Conservation (phyloP, 164 flowering plant genomes). For the Echeveria elegans region DNA sequence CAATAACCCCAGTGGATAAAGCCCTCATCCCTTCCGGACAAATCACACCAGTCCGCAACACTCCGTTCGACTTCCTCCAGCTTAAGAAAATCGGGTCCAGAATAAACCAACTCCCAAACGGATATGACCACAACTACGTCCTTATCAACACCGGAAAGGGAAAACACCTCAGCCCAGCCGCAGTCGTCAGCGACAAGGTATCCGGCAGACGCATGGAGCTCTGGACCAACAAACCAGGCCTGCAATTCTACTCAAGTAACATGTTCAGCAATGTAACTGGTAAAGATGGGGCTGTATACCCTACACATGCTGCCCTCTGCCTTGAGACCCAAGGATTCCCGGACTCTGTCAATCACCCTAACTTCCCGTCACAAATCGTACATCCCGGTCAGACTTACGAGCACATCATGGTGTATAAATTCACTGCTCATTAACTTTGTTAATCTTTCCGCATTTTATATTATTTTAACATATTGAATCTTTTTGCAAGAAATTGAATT, state of each 20-base stretch:
- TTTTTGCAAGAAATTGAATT: neutral
- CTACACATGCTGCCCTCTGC: slow-evolving; percentile 19
- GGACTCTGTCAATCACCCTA: slow-evolving; percentile 71
- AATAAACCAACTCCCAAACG: slow-evolving; percentile 18
- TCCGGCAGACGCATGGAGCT: slow-evolving; percentile 34
- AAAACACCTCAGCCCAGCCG: slow-evolving; percentile 17
- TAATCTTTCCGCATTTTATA: neutral
- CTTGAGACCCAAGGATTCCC: slow-evolving; percentile 78
- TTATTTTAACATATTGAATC: neutral
- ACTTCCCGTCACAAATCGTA: slow-evolving; percentile 71
- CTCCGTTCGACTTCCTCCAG: slow-evolving; percentile 40
- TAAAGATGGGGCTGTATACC: slow-evolving; percentile 23
- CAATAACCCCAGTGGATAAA: slow-evolving; percentile 41
- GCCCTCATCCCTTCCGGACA: slow-evolving; percentile 64
- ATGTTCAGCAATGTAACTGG: slow-evolving; percentile 18
- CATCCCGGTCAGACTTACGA: slow-evolving; percentile 39
- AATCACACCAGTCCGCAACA: slow-evolving; percentile 30
- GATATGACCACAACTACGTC: slow-evolving; percentile 37
- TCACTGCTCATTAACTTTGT: slow-evolving; percentile 15
- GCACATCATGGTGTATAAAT: slow-evolving; percentile 49
- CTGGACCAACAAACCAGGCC: slow-evolving; percentile 28
- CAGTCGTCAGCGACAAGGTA: slow-evolving; percentile 17
- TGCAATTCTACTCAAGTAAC: slow-evolving; percentile 32
- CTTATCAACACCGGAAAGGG: neutral
- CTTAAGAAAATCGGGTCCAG: slow-evolving; percentile 14